Conservation (phyloP, 768 basidiomycete genomes). For the Ramaria sp. region DNA sequence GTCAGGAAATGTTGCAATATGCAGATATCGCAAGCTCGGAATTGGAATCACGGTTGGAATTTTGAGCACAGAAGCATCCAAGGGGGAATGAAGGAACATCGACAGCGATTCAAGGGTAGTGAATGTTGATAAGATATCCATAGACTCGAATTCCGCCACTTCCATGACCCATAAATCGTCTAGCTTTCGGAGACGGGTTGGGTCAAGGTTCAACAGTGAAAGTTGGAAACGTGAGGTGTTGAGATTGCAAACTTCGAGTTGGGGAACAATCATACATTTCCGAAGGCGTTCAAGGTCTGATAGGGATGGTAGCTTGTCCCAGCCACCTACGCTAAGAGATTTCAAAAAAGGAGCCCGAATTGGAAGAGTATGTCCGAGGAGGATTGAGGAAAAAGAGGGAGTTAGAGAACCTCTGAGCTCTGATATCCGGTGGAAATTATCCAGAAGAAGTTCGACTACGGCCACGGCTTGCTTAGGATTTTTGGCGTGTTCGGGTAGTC, state of each 20-base stretch:
- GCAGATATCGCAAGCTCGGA: neutral
- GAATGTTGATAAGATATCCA: neutral
- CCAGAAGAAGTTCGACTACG: neutral
- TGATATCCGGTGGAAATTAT: constrained; percentile 3
- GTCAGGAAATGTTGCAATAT: neutral
- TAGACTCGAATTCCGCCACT: neutral
- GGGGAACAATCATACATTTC: constrained; percentile 1
- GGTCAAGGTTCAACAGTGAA: neutral
- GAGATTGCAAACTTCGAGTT: neutral
- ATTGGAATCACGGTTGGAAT: neutral
- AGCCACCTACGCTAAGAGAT: neutral
- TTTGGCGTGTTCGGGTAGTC: neutral
- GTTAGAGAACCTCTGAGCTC: neutral
- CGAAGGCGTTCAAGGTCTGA: neutral
- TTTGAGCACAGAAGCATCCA: neutral
- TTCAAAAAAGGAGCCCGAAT: neutral
- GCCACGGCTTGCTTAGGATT: neutral
- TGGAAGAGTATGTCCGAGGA: neutral
- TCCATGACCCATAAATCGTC: neutral
- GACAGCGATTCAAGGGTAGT: neutral
- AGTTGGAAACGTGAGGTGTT: neutral
- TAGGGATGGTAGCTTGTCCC: neutral
- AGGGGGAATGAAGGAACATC: neutral
- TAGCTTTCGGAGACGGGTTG: neutral
- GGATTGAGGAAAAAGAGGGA: neutral